Conservation (phyloP, 305 asterid species). For the Fraxinus angustifolia region DNA sequence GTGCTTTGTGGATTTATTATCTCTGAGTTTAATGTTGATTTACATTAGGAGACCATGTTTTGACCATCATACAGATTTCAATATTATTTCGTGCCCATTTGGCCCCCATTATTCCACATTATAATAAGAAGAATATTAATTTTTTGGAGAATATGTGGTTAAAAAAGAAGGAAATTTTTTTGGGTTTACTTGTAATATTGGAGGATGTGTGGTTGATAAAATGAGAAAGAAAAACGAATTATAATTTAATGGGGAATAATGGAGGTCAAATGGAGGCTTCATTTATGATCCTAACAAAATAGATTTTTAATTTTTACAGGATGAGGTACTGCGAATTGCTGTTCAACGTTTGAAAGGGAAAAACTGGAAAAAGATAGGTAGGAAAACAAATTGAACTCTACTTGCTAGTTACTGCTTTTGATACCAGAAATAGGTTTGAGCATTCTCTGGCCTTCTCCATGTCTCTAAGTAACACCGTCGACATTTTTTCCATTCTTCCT, state of each 20-base stretch:
- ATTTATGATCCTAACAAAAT: slow-evolving; percentile 17
- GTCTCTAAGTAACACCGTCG: background rate
- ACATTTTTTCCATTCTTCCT: background rate
- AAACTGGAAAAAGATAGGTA: slow-evolving; percentile 99
- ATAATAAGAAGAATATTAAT: background rate
- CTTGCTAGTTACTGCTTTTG: slow-evolving; percentile 7
- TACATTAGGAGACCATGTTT: background rate
- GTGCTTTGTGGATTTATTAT: background rate
- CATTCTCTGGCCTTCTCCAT: background rate
- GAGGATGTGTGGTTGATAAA: background rate
- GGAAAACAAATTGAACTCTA: slow-evolving; percentile 1
- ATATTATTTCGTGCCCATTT: background rate
- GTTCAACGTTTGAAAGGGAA: slow-evolving; percentile 93
- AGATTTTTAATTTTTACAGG: slow-evolving; percentile 46
- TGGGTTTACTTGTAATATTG: background rate
- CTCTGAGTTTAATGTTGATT: background rate
- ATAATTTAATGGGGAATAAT: background rate
- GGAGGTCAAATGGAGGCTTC: background rate
- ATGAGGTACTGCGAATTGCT: slow-evolving; percentile 76
- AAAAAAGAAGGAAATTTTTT: no score
- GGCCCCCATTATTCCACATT: background rate
- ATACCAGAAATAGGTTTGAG: slow-evolving; percentile 17
- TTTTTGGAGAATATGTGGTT: background rate
- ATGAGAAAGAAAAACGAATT: background rate
- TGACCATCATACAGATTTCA: background rate